Percentiles rank a stretch among this genome's conserved stretches.
These are phyloP conservation scores for Scenedesmus sp. DNA, from an alignment of 163 green algal species.

Conservation along the genomic window DNA sequence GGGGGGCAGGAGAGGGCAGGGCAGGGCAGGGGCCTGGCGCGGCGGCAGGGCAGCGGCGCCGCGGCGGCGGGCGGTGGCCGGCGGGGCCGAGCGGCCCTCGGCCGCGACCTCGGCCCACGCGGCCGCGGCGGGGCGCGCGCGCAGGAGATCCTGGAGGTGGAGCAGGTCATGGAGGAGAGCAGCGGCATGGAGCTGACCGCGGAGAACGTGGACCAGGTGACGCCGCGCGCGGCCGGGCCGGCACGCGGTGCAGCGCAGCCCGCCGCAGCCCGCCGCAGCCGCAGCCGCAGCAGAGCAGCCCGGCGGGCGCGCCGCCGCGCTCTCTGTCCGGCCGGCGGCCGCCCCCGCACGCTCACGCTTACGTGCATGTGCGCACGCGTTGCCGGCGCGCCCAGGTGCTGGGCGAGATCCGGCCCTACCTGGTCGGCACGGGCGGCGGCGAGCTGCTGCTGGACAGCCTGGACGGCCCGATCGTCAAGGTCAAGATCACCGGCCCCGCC, in stretches of 20 bases:
- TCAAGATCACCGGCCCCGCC: slow-evolving; percentile 91
- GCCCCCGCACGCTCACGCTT: background rate
- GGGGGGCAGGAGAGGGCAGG: background rate
- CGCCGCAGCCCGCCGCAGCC: background rate
- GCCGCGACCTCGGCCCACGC: too few species aligned
- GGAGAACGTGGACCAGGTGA: slow-evolving; percentile 91
- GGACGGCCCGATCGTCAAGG: slow-evolving; percentile 94
- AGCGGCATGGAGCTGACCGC: slow-evolving; percentile 89
- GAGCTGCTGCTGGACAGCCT: slow-evolving; percentile 89
- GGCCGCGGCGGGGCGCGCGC: too few species aligned
- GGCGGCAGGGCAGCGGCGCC: too few species aligned
- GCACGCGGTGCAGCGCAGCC: background rate
- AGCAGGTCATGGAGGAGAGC: slow-evolving; percentile 93
- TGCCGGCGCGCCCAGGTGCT: slow-evolving; percentile 64
- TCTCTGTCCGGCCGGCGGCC: background rate
- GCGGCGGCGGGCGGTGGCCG: background rate
- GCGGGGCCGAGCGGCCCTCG: too few species aligned
- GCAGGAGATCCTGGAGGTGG: slow-evolving; percentile 96
- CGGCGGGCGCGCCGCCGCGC: background rate
- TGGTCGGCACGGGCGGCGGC: slow-evolving; percentile 96
- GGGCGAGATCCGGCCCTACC: slow-evolving; percentile 96
- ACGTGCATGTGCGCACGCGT: background rate
- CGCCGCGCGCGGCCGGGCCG: background rate
- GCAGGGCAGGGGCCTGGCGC: too few species aligned
- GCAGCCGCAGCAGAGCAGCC: background rate